Evolutionary conservation across 164 flowering plant species (phyloP), one percentile per base, ranked within the genome.

Genomic region (Cinnamomum chago): DNA sequence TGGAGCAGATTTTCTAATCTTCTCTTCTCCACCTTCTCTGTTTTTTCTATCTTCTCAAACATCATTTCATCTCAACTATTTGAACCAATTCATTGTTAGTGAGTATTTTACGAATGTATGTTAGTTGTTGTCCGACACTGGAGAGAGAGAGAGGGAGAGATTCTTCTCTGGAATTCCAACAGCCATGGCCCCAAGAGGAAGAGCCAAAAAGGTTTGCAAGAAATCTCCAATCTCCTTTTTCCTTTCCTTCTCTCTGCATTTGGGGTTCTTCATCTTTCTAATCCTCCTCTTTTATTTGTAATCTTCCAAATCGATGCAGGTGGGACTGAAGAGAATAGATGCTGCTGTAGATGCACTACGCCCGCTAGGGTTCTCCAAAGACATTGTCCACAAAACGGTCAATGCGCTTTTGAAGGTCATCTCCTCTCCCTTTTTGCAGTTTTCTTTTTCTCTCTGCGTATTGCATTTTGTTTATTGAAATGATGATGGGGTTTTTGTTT

Each of bases 291-390:
- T 66, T 28, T 66, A 4, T 67, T 17, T 13, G 5, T 67, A 23
- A 4, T 55, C 69, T 67, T 67, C 14, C 14, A 64, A 47, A 68
- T 3, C 58, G 2, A 40, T 73, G 65, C 65, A 78, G 84, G 79
- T 77, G 64, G 81, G 81, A 27, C 75, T 72, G 35, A 80, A 47
- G 50, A 76, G 85, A 15, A 75, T 80, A 66, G 83, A 85, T 51
- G 87, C 87, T 22, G 87, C 87, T 0, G 28, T 72, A 20, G 87
- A 83, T 50, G 82, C 83, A 9, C 65, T 83, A 77, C 22, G 9
- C 1, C 84, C 77, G 1, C 47, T 78, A 58, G 87, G 86, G 17
- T 85, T 81, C 62, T 30, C 86, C 7, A 64, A 50, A 25, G 65
- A 23, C 23, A 2, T 75, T 7, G 68, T 85, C 12, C 75, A 76